Evolutionary conservation across 2,329 filamentous ascomycete species (phyloP), one percentile per base, ranked within the genome.

Genomic region (Hypoxylon rubiginosum): DNA sequence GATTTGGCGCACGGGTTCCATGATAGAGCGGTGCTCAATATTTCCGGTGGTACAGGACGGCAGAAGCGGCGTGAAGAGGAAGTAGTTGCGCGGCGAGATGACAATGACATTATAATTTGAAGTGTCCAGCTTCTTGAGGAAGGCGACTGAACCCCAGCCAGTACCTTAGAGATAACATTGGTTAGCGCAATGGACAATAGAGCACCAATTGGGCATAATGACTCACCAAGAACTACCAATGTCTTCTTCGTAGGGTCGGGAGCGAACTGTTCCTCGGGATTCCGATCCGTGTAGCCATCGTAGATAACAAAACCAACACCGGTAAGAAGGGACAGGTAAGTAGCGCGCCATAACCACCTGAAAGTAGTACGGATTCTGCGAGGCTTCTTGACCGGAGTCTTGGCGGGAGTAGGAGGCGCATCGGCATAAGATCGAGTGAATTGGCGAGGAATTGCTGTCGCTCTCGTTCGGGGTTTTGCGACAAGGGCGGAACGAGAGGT

Each of bases 61-160:
- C 67, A 99, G 89, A 64, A 99, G 90, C 66, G 96, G 96, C 30
- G 96, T 99, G 87, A 99, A 99, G 73, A 99, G 91, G 90, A 99
- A 99, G 88, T 97, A 99, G 85, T 99, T 99, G 79, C 96, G 93
- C 58, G 96, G 96, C 53, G 96, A 98, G 80, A 99, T 93, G 79
- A 99, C 94, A 78, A 98, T 82, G 81, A 98, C 95, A 81, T 99
- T 98, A 89, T 98, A 99, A 87, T 98, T 97, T 81, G 97, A 92
- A 67, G 95, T 97, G 79, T 99, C 94, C 81, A 99, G 92, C 80
- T 97, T 97, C 89, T 99, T 99, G 72, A 99, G 89, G 67, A 99
- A 90, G 66, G 95, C 97, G 76, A 99, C 93, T 46, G 95, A 93
- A 74, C 84, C 96, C 96, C 96, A 99, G 74, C 96, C 96, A 74